A percentile compares a stretch with the other conserved stretches of the same genome.
These are phyloP conservation scores for Zygosaccharomyces sapae DNA, from an alignment of 1,139 yeast genomes.

Conservation along the genomic window DNA sequence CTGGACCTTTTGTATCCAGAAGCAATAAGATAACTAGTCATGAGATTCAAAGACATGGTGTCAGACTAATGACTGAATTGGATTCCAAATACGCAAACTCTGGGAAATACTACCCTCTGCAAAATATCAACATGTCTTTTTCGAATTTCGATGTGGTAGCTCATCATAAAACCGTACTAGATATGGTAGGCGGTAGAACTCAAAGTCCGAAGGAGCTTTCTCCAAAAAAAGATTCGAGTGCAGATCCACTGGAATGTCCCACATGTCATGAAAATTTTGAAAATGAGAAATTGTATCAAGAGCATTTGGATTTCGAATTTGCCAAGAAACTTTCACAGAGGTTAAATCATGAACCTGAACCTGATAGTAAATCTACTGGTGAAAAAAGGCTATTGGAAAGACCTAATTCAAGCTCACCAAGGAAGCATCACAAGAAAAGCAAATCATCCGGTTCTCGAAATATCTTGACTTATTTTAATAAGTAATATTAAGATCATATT, in stretches of 20 bases:
- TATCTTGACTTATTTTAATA: slow-evolving; percentile 12
- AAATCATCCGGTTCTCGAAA: slow-evolving; percentile 8
- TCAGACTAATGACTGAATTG: slow-evolving; percentile 41
- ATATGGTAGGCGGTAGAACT: slow-evolving; percentile 39
- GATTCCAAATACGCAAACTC: slow-evolving; percentile 32
- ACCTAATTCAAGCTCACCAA: neutral
- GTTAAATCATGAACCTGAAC: slow-evolving; percentile 29
- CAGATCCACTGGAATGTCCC: slow-evolving; percentile 16
- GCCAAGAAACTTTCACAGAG: slow-evolving; percentile 33
- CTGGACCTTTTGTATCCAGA: slow-evolving; percentile 21
- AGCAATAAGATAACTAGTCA: slow-evolving; percentile 20
- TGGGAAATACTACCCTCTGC: slow-evolving; percentile 45
- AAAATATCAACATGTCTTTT: slow-evolving; percentile 48
- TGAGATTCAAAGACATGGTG: slow-evolving; percentile 41
- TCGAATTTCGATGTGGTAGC: slow-evolving; percentile 50
- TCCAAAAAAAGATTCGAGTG: slow-evolving; percentile 4
- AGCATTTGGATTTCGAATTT: slow-evolving; percentile 34
- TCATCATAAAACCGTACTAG: slow-evolving; percentile 46
- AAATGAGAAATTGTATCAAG: slow-evolving; percentile 21
- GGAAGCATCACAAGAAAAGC: slow-evolving; percentile 4
- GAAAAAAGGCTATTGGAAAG: slow-evolving; percentile 27
- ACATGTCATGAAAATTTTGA: slow-evolving; percentile 21
- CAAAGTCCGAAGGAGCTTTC: slow-evolving; percentile 12
- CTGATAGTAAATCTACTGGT: slow-evolving; percentile 28
- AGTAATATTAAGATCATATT: neutral